These are phyloP conservation scores for Lentinus brumalis DNA, from an alignment of 768 basidiomycete species.

Conservation along the genomic window DNA sequence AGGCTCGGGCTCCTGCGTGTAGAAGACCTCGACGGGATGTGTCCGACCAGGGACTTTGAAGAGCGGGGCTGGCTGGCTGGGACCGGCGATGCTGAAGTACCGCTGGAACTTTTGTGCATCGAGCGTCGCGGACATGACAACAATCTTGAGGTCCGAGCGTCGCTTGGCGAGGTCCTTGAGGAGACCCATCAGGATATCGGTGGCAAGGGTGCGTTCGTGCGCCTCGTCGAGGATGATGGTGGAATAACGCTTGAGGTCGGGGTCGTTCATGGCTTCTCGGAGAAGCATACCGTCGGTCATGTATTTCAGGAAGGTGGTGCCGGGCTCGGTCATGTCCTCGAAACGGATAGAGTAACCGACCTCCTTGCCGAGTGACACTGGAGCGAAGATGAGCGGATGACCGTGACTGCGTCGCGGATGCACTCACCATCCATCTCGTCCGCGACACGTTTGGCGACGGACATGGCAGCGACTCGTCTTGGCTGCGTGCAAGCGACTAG, in stretches of 20 bases:
- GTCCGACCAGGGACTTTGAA: slow-evolving; percentile 40
- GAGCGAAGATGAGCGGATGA: slow-evolving; percentile 15
- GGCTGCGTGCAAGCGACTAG: slow-evolving; percentile 97
- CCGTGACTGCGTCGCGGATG: background rate
- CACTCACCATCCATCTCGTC: slow-evolving; percentile 96
- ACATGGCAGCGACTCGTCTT: slow-evolving; percentile 95
- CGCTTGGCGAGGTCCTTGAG: slow-evolving; percentile 82
- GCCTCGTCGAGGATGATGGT: slow-evolving; percentile 99
- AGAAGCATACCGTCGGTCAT: slow-evolving; percentile 99
- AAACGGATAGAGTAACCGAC: slow-evolving; percentile 99
- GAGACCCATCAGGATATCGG: slow-evolving; percentile 98
- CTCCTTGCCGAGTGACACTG: slow-evolving; percentile 89
- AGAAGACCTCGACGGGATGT: slow-evolving; percentile 95
- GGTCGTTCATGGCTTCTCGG: slow-evolving; percentile 98
- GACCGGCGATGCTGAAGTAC: slow-evolving; percentile 63
- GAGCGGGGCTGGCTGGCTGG: slow-evolving; percentile 25
- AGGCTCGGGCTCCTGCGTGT: slow-evolving; percentile 88
- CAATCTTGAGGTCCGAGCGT: slow-evolving; percentile 90
- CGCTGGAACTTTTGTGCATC: slow-evolving; percentile 96
- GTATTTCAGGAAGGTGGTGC: slow-evolving; percentile 95
- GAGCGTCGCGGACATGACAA: slow-evolving; percentile 97
- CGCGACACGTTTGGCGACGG: slow-evolving; percentile 96
- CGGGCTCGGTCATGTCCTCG: slow-evolving; percentile 91
- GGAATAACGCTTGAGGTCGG: slow-evolving; percentile 83
- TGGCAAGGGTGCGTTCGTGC: slow-evolving; percentile 96